A percentile compares a stretch with the other conserved stretches of the same genome.
Evolutionary conservation across 2,329 filamentous ascomycete species (phyloP).

Genomic region (Alternaria sp.): DNA sequence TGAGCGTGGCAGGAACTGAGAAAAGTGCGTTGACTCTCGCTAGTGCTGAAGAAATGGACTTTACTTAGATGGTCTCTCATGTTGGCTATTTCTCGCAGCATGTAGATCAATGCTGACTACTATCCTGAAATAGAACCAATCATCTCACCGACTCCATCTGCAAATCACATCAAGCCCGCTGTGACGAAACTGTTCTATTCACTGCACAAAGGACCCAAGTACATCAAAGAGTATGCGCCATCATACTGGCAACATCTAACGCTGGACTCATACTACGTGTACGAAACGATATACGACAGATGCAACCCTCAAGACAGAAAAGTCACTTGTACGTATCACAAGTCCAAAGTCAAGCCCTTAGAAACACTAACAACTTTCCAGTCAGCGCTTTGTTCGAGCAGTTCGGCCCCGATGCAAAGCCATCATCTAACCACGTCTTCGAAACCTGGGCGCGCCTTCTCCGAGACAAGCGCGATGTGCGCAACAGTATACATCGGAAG

Average conservation of each 20-base stretch:
- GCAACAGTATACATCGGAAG: background rate
- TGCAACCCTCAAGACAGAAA: slow-evolving; percentile 1
- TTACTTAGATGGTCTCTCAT: background rate
- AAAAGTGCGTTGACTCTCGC: slow-evolving; percentile 11
- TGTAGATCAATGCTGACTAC: background rate
- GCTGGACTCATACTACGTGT: slow-evolving; percentile 7
- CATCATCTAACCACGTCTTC: background rate
- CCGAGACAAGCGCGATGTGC: background rate
- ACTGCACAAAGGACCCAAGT: slow-evolving; percentile 4
- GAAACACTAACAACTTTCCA: background rate
- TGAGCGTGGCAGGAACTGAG: slow-evolving; percentile 2
- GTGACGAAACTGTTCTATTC: slow-evolving; percentile 12
- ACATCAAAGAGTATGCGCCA: slow-evolving; percentile 5
- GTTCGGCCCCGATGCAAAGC: slow-evolving; percentile 1
- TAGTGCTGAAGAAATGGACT: background rate
- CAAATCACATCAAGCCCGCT: background rate
- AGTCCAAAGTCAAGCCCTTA: background rate
- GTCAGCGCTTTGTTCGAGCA: slow-evolving; percentile 5
- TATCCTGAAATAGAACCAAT: background rate
- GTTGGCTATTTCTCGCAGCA: background rate
- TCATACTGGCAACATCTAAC: slow-evolving; percentile 11
- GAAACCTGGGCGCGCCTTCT: slow-evolving; percentile 10
- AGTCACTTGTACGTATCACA: slow-evolving; percentile 4
- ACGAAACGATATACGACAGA: slow-evolving; percentile 6
- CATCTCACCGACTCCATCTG: background rate